Percentiles rank a stretch among this genome's conserved stretches.
Evolutionary conservation across 805 yeast genomes (phyloP).

Genomic region (Kodamaea lidongshanica): DNA sequence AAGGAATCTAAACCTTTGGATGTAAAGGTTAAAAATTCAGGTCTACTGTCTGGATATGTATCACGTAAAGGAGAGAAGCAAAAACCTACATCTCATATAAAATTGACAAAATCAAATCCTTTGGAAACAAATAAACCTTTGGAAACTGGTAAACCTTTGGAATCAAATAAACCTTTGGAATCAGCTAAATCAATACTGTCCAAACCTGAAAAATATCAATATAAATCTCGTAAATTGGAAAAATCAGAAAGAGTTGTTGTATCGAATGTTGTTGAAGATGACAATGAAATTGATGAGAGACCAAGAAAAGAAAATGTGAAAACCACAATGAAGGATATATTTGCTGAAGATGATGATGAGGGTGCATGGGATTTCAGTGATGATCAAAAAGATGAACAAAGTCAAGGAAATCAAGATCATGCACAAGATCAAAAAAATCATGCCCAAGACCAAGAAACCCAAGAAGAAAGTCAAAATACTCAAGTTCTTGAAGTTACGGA

Average conservation of each 20-base stretch:
- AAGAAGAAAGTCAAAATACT: not conserved
- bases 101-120: too few relatives aligned
- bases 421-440: not conserved
- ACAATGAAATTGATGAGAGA: constrained; percentile 7
- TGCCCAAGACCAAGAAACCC: constrained; percentile 1
- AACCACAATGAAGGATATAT: constrained; percentile 8
- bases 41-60: constrained; percentile 24
- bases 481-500: constrained; percentile 1
- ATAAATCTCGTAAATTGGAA: constrained; percentile 33
- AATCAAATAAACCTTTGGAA: too few relatives aligned
- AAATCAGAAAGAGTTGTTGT: constrained; percentile 31
- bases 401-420: not conserved
- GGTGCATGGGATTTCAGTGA: constrained; percentile 12
- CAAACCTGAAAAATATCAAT: constrained; percentile 14
- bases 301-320: constrained; percentile 2
- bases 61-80: constrained; percentile 12
- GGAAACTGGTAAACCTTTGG: too few relatives aligned
- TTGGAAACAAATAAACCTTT: too few relatives aligned
- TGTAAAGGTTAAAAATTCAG: constrained; percentile 7
- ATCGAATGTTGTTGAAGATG: constrained; percentile 12
- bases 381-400: constrained; percentile 5
- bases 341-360: constrained; percentile 11
- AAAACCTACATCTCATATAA: too few relatives aligned
- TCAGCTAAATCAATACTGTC: constrained; percentile 1
- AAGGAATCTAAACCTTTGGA: constrained; percentile 1